Evolutionary conservation across 768 basidiomycete genomes (phyloP).

Genomic region (Myochromella boudieri): DNA sequence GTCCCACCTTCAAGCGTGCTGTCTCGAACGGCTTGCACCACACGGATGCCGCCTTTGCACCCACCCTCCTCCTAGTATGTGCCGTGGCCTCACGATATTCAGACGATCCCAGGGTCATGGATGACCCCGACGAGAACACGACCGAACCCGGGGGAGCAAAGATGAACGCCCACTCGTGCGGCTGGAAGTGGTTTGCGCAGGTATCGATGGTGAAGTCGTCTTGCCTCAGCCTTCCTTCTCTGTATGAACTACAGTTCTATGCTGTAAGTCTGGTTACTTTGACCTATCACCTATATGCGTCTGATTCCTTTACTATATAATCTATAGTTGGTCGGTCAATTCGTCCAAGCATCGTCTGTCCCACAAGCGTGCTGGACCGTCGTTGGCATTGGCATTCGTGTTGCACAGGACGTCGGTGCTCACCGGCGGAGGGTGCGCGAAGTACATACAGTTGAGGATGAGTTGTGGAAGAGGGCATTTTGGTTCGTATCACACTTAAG

Average conservation of each 20-base stretch:
- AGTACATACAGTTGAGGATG: conserved; percentile 54
- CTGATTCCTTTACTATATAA: conserved; percentile 1
- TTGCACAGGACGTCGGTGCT: conserved; percentile 80
- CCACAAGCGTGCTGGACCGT: conserved; percentile 70
- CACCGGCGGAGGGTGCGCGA: conserved; percentile 45
- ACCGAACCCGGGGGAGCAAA: neutral
- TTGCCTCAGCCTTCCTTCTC: conserved; percentile 54
- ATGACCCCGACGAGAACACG: conserved; percentile 25
- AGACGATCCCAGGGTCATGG: conserved; percentile 56
- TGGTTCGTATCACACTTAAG: conserved; percentile 42
- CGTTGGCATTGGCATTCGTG: conserved; percentile 67
- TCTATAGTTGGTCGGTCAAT: conserved; percentile 48
- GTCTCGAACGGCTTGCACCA: conserved; percentile 51
- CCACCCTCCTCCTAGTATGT: conserved; percentile 66
- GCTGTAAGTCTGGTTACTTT: conserved; percentile 35
- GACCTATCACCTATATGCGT: neutral
- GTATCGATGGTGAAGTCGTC: conserved; percentile 62
- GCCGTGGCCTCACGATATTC: conserved; percentile 63
- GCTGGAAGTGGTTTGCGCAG: conserved; percentile 69
- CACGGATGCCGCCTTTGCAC: conserved; percentile 50
- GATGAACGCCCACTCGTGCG: conserved; percentile 43
- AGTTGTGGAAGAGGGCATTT: conserved; percentile 74
- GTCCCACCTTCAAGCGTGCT: conserved; percentile 60
- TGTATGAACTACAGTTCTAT: conserved; percentile 77
- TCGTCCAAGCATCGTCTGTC: conserved; percentile 55